Conservation (phyloP, 306 rosid genomes). For the Elaeagnus macrophylla region DNA sequence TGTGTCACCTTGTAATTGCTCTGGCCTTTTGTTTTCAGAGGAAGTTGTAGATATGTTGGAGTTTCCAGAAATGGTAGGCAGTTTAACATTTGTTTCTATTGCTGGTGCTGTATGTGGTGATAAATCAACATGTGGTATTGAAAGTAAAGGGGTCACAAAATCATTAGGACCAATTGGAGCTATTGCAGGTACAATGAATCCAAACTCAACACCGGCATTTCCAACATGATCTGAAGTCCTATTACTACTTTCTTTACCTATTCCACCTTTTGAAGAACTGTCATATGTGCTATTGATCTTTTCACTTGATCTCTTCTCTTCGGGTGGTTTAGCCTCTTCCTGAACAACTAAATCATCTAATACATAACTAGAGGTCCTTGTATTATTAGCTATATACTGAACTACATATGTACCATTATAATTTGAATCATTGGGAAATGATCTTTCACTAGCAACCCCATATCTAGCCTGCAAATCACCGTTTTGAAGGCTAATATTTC, state of each 20-base stretch:
- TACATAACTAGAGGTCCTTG: conserved; percentile 13
- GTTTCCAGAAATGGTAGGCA: conserved; percentile 14
- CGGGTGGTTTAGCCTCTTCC: neutral
- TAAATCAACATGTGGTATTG: conserved; percentile 21
- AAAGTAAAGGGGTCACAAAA: conserved; percentile 26
- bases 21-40: conserved; percentile 24
- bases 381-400: conserved; percentile 19
- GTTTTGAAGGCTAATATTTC: conserved; percentile 19
- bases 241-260: conserved; percentile 17
- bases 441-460: conserved; percentile 10
- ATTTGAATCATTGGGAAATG: conserved; percentile 25
- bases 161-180: conserved; percentile 13
- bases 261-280: conserved; percentile 17
- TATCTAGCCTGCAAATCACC: conserved; percentile 21
- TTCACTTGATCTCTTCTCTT: conserved; percentile 18
- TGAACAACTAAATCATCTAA: conserved; percentile 14
- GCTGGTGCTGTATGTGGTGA: conserved; percentile 18
- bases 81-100: conserved; percentile 17
- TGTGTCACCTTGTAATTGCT: conserved; percentile 23
- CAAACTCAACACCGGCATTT: conserved; percentile 23
- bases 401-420: conserved; percentile 11
- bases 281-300: conserved; percentile 17
- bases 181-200: conserved; percentile 25
- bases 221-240: conserved; percentile 14
- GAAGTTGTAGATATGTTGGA: conserved; percentile 15